phyloP scores from a whole-genome alignment of 495 filamentous ascomycete genomes.

The Neurospora sp. region DNA sequence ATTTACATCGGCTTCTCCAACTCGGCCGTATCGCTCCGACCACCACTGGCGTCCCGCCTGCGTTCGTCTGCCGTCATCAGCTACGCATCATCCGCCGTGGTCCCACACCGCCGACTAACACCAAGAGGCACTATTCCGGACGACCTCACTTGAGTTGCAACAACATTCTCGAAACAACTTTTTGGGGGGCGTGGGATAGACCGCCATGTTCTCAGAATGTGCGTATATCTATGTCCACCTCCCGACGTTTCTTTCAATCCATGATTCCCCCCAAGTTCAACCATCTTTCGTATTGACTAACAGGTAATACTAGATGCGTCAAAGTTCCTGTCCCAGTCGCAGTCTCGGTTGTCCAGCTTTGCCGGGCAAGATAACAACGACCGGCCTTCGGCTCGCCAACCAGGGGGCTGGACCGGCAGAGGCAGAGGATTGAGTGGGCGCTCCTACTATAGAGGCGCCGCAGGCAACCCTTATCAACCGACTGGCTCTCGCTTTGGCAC shows the following conservation, averaged over 20 bases:
- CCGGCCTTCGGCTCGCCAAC: conserved; percentile 19
- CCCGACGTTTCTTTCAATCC: conserved; percentile 4
- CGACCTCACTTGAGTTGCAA: background rate
- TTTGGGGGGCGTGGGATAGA: conserved; percentile 14
- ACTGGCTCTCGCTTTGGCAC: conserved; percentile 57
- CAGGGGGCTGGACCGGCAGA: conserved; percentile 24
- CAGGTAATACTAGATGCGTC: conserved; percentile 68
- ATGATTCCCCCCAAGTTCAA: background rate
- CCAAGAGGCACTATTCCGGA: background rate
- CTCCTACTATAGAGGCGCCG: conserved; percentile 24
- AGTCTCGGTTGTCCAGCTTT: conserved; percentile 66
- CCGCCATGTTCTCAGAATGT: conserved; percentile 95
- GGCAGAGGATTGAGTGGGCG: conserved; percentile 26
- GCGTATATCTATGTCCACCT: conserved; percentile 30
- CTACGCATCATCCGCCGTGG: background rate
- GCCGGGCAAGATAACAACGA: conserved; percentile 50
- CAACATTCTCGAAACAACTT: background rate
- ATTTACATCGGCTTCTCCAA: background rate
- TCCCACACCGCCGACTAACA: background rate
- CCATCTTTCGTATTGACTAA: conserved; percentile 3
- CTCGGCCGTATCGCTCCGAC: background rate
- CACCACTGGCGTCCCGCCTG: background rate
- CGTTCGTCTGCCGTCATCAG: background rate
- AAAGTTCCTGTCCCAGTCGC: conserved; percentile 92
- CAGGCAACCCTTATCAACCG: conserved; percentile 65